phyloP scores from a whole-genome alignment of 305 asterid genomes.

The Fraxinus dipetala region DNA sequence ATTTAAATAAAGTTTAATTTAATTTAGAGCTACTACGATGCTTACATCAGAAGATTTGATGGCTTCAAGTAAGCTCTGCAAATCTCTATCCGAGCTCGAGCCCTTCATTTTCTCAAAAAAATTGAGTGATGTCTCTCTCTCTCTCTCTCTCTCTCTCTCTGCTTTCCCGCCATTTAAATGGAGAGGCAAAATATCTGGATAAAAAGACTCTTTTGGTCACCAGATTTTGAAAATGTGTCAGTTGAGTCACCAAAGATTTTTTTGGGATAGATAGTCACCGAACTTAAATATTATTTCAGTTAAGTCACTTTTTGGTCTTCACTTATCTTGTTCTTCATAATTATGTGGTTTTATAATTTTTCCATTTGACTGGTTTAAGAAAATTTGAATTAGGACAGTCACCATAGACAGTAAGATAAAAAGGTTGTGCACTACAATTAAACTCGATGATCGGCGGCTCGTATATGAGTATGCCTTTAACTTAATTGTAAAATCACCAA shows the following conservation, averaged over 20 bases:
- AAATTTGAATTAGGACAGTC: neutral
- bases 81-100: constrained; percentile 39
- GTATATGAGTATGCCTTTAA: too few relatives aligned
- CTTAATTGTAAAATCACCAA: too few relatives aligned
- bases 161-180: constrained; percentile 44
- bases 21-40: constrained; percentile 14
- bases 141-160: neutral
- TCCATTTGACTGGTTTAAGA: too few relatives aligned
- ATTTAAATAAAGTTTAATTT: neutral
- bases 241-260: neutral
- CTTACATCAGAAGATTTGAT: constrained; percentile 70
- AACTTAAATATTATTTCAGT: neutral
- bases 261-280: neutral
- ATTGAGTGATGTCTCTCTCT: constrained; percentile 9
- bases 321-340: neutral
- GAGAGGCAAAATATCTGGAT: neutral
- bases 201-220: neutral
- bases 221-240: neutral
- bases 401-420: too few relatives aligned
- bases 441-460: too few relatives aligned
- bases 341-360: neutral
- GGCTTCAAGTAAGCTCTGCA: constrained; percentile 52
- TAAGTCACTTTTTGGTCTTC: neutral
- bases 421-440: too few relatives aligned
- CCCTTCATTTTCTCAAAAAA: constrained; percentile 28